Percentiles rank a stretch among this genome's conserved stretches.
These are phyloP conservation scores for Phytophthora fragariae DNA, from an alignment of 352 stramenopile species.

Conservation along the genomic window DNA sequence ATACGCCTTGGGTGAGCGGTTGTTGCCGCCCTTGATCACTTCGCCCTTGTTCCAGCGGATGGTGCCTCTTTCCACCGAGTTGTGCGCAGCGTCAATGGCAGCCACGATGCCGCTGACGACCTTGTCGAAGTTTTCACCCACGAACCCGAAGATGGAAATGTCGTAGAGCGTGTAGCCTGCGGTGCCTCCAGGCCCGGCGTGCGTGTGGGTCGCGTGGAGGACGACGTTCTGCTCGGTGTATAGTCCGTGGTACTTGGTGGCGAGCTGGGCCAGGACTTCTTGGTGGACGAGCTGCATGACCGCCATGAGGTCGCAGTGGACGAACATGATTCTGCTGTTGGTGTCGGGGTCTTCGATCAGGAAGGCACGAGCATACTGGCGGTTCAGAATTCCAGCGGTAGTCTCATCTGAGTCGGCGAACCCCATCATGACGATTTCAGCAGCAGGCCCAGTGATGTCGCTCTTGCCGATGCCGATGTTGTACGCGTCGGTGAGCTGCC, in stretches of 20 bases:
- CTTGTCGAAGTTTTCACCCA: not conserved
- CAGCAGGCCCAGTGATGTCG: not conserved
- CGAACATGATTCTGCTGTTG: conserved; percentile 8
- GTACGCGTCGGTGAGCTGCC: not conserved
- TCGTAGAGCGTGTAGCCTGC: conserved; percentile 1
- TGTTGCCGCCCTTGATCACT: conserved; percentile 2
- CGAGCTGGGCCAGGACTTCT: not conserved
- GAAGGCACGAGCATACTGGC: conserved; percentile 2
- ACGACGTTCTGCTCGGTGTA: conserved; percentile 5
- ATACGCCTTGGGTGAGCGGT: not conserved
- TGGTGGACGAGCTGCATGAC: conserved; percentile 3
- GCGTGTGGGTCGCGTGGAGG: not conserved
- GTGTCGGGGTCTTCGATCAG: not conserved
- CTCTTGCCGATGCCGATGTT: conserved; percentile 5
- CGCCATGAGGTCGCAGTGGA: conserved; percentile 2
- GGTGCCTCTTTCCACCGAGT: not conserved
- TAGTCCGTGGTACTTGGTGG: not conserved
- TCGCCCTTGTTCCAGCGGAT: conserved; percentile 10
- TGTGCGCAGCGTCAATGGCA: not conserved
- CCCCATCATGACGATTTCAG: conserved; percentile 2
- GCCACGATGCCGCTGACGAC: not conserved
- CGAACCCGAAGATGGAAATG: not conserved
- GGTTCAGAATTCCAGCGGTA: not conserved
- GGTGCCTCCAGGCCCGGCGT: not conserved
- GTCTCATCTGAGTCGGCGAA: not conserved